Conservation (phyloP, 129 eudicot genomes). For the Dittrichia graveolens region DNA sequence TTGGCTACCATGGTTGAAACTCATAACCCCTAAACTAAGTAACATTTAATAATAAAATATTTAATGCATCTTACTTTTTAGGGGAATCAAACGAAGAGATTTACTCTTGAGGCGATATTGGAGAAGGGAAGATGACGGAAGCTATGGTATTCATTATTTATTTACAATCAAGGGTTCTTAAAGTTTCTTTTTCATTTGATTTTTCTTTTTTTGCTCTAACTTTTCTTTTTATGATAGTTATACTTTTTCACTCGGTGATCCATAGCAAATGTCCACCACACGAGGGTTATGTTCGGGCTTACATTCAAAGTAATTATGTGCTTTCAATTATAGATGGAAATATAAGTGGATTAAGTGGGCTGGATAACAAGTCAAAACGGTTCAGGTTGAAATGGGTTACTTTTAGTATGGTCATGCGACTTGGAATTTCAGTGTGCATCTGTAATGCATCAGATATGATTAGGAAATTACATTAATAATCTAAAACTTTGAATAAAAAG, state of each 20-base stretch:
- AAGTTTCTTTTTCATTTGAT: background rate
- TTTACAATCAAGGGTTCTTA: background rate
- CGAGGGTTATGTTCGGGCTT: conserved; percentile 67
- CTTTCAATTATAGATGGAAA: conserved; percentile 31
- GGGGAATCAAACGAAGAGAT: conserved; percentile 81
- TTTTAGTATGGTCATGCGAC: background rate
- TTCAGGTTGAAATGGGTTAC: background rate
- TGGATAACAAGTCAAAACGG: background rate
- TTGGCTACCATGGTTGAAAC: conserved; percentile 68
- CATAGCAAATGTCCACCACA: conserved; percentile 79
- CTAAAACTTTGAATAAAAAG: no score
- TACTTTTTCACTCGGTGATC: conserved; percentile 74
- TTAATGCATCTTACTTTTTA: conserved; percentile 28
- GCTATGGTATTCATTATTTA: conserved; percentile 52
- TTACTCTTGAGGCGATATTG: conserved; percentile 73
- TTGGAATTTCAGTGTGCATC: no score
- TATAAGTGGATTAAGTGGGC: background rate
- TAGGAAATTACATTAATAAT: no score
- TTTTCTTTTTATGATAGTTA: conserved; percentile 45
- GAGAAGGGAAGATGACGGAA: conserved; percentile 94
- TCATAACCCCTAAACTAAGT: background rate
- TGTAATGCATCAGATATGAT: no score
- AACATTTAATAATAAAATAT: background rate
- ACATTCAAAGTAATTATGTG: conserved; percentile 79
- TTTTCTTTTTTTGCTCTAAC: background rate